Conservation (phyloP, 352 stramenopile species). For the Globisporangium parvum region DNA sequence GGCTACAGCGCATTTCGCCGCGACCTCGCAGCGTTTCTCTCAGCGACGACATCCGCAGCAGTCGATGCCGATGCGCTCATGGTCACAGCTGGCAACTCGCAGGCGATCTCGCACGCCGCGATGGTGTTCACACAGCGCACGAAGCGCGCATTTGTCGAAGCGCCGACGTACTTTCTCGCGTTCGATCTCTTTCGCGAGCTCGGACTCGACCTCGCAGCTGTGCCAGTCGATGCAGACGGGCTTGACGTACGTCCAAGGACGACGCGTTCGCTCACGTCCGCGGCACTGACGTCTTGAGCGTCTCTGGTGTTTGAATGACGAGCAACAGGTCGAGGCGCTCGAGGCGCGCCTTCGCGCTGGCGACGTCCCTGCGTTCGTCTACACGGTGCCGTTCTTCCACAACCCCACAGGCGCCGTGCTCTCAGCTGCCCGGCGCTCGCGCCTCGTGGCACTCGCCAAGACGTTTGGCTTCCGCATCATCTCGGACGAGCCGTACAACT, state of each 20-base stretch:
- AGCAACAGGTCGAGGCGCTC: conserved; percentile 48
- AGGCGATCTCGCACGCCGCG: conserved; percentile 86
- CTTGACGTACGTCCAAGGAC: conserved; percentile 43
- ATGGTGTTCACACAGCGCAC: conserved; percentile 64
- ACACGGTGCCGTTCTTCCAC: conserved; percentile 92
- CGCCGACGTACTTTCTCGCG: conserved; percentile 91
- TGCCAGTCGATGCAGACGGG: conserved; percentile 71
- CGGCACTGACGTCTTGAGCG: not conserved
- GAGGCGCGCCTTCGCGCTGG: conserved; percentile 53
- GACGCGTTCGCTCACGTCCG: too few species aligned
- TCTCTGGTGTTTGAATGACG: not conserved
- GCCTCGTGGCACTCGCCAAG: conserved; percentile 71
- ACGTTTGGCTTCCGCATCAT: conserved; percentile 85
- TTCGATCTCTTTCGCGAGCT: conserved; percentile 90
- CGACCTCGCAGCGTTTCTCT: conserved; percentile 53
- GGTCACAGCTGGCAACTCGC: conserved; percentile 88
- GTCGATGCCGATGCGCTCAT: conserved; percentile 62
- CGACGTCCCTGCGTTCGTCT: conserved; percentile 85
- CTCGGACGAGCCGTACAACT: conserved; percentile 93
- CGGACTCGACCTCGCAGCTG: conserved; percentile 63
- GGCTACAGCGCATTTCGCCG: conserved; percentile 68
- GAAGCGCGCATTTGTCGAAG: conserved; percentile 88
- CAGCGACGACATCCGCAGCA: not conserved
- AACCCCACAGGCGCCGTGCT: conserved; percentile 90
- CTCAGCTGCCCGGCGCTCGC: conserved; percentile 49